These are phyloP conservation scores for Fusarium anthophilum DNA, from an alignment of 2,329 filamentous ascomycete species.

Conservation along the genomic window DNA sequence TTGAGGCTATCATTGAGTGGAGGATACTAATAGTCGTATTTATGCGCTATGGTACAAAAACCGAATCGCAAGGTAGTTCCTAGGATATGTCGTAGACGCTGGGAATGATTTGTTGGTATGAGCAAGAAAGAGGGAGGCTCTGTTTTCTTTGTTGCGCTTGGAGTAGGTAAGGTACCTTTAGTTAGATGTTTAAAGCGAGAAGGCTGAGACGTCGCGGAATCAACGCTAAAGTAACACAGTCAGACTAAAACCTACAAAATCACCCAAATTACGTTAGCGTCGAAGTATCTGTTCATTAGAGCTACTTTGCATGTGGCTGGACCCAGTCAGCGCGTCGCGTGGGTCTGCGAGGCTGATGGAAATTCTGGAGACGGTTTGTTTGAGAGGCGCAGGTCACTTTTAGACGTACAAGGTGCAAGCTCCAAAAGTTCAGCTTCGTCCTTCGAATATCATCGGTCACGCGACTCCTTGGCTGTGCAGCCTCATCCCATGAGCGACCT, in stretches of 20 bases:
- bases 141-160: conserved; percentile 12
- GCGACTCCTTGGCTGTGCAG: conserved; percentile 16
- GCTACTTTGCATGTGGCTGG: conserved; percentile 33
- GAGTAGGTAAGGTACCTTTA: background rate
- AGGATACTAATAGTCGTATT: background rate
- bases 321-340: conserved; percentile 33
- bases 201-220: conserved; percentile 33
- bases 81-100: background rate
- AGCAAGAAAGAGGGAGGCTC: background rate
- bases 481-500: conserved; percentile 5
- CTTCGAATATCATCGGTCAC: conserved; percentile 15
- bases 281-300: conserved; percentile 13
- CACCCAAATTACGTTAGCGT: no score
- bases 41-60: background rate
- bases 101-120: background rate
- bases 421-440: conserved; percentile 16
- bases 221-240: conserved; percentile 6
- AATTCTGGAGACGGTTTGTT: conserved; percentile 43
- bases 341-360: conserved; percentile 48
- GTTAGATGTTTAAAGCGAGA: conserved; percentile 23
- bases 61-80: background rate
- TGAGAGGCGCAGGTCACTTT: conserved; percentile 35
- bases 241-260: background rate
- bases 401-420: conserved; percentile 26
- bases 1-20: conserved; percentile 21